phyloP scores from a whole-genome alignment of 192 early-diverging fungal species.

The Coemansia sp. region DNA sequence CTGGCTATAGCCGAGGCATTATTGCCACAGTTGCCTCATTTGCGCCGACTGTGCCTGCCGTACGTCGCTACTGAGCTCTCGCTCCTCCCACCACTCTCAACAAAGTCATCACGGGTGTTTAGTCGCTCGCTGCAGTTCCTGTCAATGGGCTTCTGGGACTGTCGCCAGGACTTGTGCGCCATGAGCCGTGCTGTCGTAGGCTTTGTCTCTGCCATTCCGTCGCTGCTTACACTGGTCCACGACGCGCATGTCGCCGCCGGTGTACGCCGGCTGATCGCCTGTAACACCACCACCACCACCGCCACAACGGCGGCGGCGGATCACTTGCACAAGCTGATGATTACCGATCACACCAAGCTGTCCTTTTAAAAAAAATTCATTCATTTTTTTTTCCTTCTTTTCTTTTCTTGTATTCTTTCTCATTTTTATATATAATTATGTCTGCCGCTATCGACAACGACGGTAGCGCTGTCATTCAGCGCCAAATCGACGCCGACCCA shows the following conservation, averaged over 20 bases:
- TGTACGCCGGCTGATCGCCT: neutral
- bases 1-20: no score
- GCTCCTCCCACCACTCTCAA: no score
- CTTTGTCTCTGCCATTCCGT: neutral
- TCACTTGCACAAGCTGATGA: conserved; percentile 9
- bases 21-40: conserved; percentile 9
- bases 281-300: neutral
- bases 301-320: no score
- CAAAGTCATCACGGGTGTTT: no score
- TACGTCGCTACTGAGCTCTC: conserved; percentile 9
- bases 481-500: conserved; percentile 36
- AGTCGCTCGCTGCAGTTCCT: conserved; percentile 13
- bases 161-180: conserved; percentile 10
- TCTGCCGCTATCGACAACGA: conserved; percentile 59
- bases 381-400: conserved; percentile 5
- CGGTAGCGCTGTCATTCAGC: conserved; percentile 65
- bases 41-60: conserved; percentile 10
- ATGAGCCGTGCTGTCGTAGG: conserved; percentile 6
- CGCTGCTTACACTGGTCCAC: conserved; percentile 1
- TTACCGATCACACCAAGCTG: conserved; percentile 2
- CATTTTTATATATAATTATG: conserved; percentile 7
- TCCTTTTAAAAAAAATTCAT: neutral
- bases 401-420: neutral
- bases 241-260: conserved; percentile 9
- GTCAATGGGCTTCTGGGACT: conserved; percentile 31